Base-by-base conservation (phyloP, 805 yeast genomes). In the Clavispora fructus region DNA sequence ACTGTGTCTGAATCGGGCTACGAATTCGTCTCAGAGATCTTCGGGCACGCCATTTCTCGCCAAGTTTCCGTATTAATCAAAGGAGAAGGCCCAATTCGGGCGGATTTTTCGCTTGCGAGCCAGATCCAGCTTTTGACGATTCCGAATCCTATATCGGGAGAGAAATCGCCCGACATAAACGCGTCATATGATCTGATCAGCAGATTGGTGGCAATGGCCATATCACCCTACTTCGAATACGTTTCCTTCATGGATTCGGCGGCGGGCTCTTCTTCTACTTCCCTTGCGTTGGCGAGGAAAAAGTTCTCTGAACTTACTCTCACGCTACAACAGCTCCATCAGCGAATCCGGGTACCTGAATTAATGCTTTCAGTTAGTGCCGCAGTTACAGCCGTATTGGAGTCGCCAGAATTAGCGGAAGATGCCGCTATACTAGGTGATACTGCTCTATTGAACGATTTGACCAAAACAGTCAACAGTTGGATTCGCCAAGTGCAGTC, bases 401-500 rank as follows among this genome's bases (percentile, higher is more conserved):
- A 35, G 13, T 39, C 35, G 50, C 61, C 74, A 0, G 67, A 68
- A 1, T 63, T 61, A 0, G 53, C 73, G 6, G 54, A 79, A 0
- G 53, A 65, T 1, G 29, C 44, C 0, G 39, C 35, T 4, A 41
- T 47, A 2, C 29, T 44, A 30, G 27, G 44, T 2, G 89, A 87
- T 53, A 62, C 85, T 0, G 55, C 62, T 0, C 75, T 83, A 47
- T 66, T 91, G 39, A 91, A 91, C 55, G 72, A 71, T 40, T 63
- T 89, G n/a, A 95, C 94, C 44, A 62, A 73, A 3, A 71, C 73
- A 2, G 95, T 83, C 9, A 87, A 87, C 55, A 68, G 69, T 3
- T 91, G 97, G 97, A 79, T 83, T 14, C 78, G 73, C 49, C 76
- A 78, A 30, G 77, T 83, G 12, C 83, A 82, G 50, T 62, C 71